Percentiles rank a stretch among this genome's conserved stretches.
These are phyloP conservation scores for Homolaphlyctis polyrhiza DNA, from an alignment of 371 early-diverging fungal species.

Conservation along the genomic window DNA sequence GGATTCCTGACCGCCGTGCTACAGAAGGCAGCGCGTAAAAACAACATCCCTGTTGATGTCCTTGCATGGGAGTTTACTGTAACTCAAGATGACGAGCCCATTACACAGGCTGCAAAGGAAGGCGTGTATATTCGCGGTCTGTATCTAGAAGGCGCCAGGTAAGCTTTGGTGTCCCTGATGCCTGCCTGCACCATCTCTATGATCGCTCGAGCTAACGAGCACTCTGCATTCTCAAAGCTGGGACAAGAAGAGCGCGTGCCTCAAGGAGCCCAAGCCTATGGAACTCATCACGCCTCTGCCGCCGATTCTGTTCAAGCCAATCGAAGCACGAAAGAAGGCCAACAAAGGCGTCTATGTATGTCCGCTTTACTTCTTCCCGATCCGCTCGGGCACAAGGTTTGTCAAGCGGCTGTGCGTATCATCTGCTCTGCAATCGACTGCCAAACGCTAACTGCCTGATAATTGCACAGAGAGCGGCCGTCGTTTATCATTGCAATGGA, in stretches of 20 bases:
- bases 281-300: slow-evolving; percentile 50
- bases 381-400: slow-evolving; percentile 41
- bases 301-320: slow-evolving; percentile 44
- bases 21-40: slow-evolving; percentile 42
- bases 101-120: slow-evolving; percentile 38
- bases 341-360: slow-evolving; percentile 45
- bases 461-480: slow-evolving; percentile 34
- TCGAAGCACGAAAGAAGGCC: slow-evolving; percentile 48
- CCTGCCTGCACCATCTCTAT: no score
- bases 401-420: background rate
- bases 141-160: slow-evolving; percentile 53
- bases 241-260: slow-evolving; percentile 45
- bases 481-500: slow-evolving; percentile 51
- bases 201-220: no score
- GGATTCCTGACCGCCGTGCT: slow-evolving; percentile 51
- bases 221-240: slow-evolving; percentile 41
- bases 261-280: slow-evolving; percentile 50
- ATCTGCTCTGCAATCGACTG: background rate
- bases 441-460: background rate
- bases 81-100: slow-evolving; percentile 38
- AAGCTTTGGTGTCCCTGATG: background rate
- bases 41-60: slow-evolving; percentile 42
- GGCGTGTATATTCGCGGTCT: slow-evolving; percentile 46
- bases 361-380: slow-evolving; percentile 51
- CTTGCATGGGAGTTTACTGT: slow-evolving; percentile 51